These are phyloP conservation scores for Vigna nakashimae DNA, from an alignment of 306 rosid species.

Conservation along the genomic window DNA sequence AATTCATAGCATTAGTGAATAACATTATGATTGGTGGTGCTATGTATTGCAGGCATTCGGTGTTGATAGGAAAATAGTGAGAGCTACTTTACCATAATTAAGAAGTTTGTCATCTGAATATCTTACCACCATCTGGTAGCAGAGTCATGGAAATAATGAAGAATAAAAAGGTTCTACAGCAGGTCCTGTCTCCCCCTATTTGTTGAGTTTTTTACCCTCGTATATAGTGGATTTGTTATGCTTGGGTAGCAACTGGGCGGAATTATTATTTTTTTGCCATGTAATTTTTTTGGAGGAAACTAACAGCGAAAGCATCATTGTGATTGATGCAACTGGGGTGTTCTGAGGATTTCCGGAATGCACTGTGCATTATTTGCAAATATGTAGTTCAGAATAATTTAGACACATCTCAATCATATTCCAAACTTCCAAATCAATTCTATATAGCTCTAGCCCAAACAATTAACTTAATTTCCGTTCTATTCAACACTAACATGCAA, in stretches of 20 bases:
- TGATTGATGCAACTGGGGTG: conserved; percentile 39
- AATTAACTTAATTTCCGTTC: not conserved
- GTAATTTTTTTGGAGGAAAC: conserved; percentile 51
- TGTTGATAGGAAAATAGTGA: conserved; percentile 81
- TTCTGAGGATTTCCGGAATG: conserved; percentile 40
- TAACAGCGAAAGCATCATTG: conserved; percentile 35
- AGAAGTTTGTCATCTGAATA: conserved; percentile 11
- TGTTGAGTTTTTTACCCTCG: conserved; percentile 29
- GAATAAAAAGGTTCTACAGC: conserved; percentile 55
- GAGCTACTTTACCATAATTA: conserved; percentile 67
- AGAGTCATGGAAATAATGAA: conserved; percentile 37
- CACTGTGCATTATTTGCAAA: conserved; percentile 31
- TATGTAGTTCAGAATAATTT: not conserved
- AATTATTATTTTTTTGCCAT: conserved; percentile 44
- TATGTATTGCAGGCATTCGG: conserved; percentile 73
- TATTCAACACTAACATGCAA: not conserved
- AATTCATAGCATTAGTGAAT: not conserved
- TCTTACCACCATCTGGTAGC: conserved; percentile 23
- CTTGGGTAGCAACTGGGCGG: conserved; percentile 47
- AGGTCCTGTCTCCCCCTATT: conserved; percentile 40
- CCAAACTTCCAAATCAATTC: not conserved
- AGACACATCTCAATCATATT: not conserved
- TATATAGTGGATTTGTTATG: conserved; percentile 55
- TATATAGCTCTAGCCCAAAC: not conserved
- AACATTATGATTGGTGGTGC: not conserved